phyloP scores from a whole-genome alignment of 164 flowering plant genomes.

The Dillenia turbinata region DNA sequence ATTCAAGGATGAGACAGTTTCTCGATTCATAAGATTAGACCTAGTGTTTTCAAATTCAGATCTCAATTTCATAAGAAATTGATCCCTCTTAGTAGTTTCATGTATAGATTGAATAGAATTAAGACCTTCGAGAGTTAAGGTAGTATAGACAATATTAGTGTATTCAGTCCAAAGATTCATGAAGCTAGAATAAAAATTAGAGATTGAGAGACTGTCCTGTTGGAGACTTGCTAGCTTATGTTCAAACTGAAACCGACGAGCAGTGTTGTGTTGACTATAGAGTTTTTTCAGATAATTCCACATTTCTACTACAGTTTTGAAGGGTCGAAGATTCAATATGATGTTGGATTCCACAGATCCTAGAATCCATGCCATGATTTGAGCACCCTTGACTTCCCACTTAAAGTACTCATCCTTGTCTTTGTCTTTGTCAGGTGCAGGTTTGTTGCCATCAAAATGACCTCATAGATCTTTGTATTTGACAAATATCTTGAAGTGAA shows the following conservation, averaged over 20 bases:
- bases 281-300: not conserved
- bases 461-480: not conserved
- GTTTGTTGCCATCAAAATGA: not conserved
- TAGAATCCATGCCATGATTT: not conserved
- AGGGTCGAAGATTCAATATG: not conserved
- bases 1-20: too few species aligned
- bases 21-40: too few species aligned
- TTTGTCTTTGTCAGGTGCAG: not conserved
- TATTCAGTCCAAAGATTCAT: too few species aligned
- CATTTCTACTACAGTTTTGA: not conserved
- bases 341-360: not conserved
- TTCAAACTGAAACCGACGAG: conserved; percentile 2
- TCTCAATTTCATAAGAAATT: too few species aligned
- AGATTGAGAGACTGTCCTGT: too few species aligned
- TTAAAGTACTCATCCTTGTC: not conserved
- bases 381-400: not conserved
- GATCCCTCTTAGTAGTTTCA: too few species aligned
- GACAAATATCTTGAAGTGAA: conserved; percentile 1
- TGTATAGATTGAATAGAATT: too few species aligned
- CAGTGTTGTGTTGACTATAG: not conserved
- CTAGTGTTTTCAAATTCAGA: too few species aligned
- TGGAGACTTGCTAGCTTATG: not conserved
- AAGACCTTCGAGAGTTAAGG: not conserved
- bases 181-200: too few species aligned
- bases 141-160: too few species aligned